Conservation (phyloP, 495 filamentous ascomycete species). For the Halenospora varia region DNA sequence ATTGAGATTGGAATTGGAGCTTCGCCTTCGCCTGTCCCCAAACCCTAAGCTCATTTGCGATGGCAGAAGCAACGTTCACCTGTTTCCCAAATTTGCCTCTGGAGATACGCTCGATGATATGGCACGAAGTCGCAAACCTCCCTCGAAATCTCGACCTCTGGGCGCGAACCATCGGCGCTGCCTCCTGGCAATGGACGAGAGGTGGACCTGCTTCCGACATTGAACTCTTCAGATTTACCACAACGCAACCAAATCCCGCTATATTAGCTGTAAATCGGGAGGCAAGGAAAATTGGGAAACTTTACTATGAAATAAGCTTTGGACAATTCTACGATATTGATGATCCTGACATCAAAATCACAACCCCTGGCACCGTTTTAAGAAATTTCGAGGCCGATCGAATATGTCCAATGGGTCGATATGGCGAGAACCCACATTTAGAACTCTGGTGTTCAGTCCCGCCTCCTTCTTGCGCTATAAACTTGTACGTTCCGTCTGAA, state of each 20-base stretch:
- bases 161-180: background rate
- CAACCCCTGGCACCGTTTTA: background rate
- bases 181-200: background rate
- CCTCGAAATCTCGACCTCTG: background rate
- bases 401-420: background rate
- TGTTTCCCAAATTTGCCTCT: background rate
- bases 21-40: no score
- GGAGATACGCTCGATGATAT: background rate
- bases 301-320: background rate
- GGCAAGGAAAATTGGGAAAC: background rate
- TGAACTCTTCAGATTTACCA: background rate
- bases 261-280: background rate
- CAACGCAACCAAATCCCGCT: background rate
- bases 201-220: background rate
- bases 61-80: no score
- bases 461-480: background rate
- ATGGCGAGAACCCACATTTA: background rate
- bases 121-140: background rate
- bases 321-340: background rate
- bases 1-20: no score
- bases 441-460: background rate
- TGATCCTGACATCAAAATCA: background rate
- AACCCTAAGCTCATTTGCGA: no score
- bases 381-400: background rate
- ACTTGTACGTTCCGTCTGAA: background rate